Percentiles rank a stretch among this genome's conserved stretches.
Conservation (phyloP, 495 filamentous ascomycete species). For the Patellaria atrata region DNA sequence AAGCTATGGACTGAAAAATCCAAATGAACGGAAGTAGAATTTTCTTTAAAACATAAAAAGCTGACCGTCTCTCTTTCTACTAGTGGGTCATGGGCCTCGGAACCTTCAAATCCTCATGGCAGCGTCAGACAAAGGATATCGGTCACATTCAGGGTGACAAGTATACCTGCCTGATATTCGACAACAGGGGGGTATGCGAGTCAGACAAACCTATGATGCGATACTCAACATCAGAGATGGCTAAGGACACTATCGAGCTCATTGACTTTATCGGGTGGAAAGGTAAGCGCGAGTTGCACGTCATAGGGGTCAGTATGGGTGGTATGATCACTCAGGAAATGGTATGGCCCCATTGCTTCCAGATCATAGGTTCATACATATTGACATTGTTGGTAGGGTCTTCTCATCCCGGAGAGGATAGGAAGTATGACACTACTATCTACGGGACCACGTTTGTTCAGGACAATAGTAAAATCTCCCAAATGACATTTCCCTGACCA, state of each 20-base stretch:
- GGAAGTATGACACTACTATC: slow-evolving; percentile 52
- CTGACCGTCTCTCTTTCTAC: too few species aligned
- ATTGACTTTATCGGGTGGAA: slow-evolving; percentile 58
- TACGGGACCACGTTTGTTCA: slow-evolving; percentile 58
- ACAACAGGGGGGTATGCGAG: slow-evolving; percentile 68
- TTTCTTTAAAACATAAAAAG: too few species aligned
- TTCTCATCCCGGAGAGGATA: slow-evolving; percentile 46
- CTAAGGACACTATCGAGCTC: slow-evolving; percentile 54
- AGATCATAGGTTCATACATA: too few species aligned
- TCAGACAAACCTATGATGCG: slow-evolving; percentile 58
- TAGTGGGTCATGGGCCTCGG: slow-evolving; percentile 35
- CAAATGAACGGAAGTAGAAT: too few species aligned
- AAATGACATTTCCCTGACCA: slow-evolving; percentile 7
- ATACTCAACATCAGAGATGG: slow-evolving; percentile 65
- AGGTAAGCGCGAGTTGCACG: slow-evolving; percentile 41
- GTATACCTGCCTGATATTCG: slow-evolving; percentile 59
- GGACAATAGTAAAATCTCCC: slow-evolving; percentile 33
- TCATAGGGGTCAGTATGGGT: slow-evolving; percentile 63
- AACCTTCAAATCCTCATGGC: slow-evolving; percentile 40
- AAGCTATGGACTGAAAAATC: too few species aligned
- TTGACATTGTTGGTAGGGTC: too few species aligned
- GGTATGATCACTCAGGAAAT: slow-evolving; percentile 86
- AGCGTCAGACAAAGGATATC: slow-evolving; percentile 63
- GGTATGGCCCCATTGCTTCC: slow-evolving; percentile 22
- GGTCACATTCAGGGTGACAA: slow-evolving; percentile 50